A percentile compares a stretch with the other conserved stretches of the same genome.
Evolutionary conservation across 2,329 filamentous ascomycete genomes (phyloP).

Genomic region (Elsinoe fawcettii): DNA sequence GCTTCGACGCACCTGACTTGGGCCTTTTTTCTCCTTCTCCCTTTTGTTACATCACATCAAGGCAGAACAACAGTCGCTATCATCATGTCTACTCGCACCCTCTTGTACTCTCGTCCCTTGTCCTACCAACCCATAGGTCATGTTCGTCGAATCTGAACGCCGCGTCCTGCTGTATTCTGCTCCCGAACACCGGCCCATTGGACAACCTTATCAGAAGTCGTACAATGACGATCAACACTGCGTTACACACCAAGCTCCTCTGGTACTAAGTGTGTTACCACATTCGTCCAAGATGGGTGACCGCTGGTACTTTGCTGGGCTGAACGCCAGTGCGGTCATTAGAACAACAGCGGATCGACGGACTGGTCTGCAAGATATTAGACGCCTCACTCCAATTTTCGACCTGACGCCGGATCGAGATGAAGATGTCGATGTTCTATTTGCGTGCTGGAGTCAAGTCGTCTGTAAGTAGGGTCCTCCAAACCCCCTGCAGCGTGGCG

Average conservation of each 20-base stretch:
- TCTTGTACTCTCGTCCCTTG: not conserved
- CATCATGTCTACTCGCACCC: not conserved
- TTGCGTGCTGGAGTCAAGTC: conserved; percentile 29
- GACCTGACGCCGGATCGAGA: not conserved
- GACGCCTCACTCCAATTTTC: conserved; percentile 8
- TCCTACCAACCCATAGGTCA: not conserved
- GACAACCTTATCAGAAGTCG: not conserved
- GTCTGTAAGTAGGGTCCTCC: conserved; percentile 17
- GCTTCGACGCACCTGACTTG: not conserved
- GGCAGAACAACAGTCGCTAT: not conserved
- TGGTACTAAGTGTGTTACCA: not conserved
- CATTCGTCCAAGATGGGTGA: conserved; percentile 1
- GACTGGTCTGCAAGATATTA: not conserved
- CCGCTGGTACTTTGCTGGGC: conserved; percentile 11
- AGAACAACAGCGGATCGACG: not conserved
- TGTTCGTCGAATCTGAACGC: conserved; percentile 5
- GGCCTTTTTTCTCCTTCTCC: not conserved
- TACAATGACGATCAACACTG: not conserved
- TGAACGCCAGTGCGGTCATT: conserved; percentile 12
- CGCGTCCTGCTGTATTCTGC: not conserved
- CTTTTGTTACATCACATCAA: not conserved
- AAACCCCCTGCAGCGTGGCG: not conserved
- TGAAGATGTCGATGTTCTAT: conserved; percentile 21
- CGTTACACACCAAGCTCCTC: not conserved
- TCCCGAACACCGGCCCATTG: not conserved